Percentiles rank a stretch among this genome's conserved stretches.
phyloP scores from a whole-genome alignment of 768 basidiomycete genomes.

The Rhodotorula babjevae region DNA sequence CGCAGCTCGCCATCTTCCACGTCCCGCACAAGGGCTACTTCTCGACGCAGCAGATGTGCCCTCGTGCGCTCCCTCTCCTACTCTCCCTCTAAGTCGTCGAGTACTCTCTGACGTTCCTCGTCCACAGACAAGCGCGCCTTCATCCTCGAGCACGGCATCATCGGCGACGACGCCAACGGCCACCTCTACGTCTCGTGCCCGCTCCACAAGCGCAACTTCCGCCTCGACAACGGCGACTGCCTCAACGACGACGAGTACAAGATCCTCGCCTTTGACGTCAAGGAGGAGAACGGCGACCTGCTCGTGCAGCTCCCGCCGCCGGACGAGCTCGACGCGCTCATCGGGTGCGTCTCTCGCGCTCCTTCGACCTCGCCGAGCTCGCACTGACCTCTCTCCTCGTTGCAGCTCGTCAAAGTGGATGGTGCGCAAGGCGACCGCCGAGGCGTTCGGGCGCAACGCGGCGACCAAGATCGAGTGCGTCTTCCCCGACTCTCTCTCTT shows the following conservation, averaged over 20 bases:
- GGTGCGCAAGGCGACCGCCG: conserved; percentile 51
- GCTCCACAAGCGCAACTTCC: conserved; percentile 33
- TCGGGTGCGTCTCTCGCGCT: conserved; percentile 52
- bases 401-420: conserved; percentile 23
- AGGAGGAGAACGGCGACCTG: conserved; percentile 52
- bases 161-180: conserved; percentile 60
- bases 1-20: conserved; percentile 65
- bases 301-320: conserved; percentile 56
- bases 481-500: not conserved
- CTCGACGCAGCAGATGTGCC: conserved; percentile 63
- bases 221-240: conserved; percentile 54
- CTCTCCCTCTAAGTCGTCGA: not conserved
- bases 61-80: not conserved
- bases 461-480: conserved; percentile 46
- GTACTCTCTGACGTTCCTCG: not conserved
- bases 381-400: not conserved
- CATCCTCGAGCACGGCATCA: conserved; percentile 62
- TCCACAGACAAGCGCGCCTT: conserved; percentile 58
- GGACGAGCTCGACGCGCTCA: conserved; percentile 57
- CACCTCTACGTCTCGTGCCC: conserved; percentile 54
- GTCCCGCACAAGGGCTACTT: conserved; percentile 59
- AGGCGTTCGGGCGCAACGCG: conserved; percentile 45
- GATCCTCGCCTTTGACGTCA: conserved; percentile 61
- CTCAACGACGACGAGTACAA: conserved; percentile 59
- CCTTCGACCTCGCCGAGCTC: too few relatives aligned